Conservation (phyloP, 768 basidiomycete species). For the Trametopsis cervina region DNA sequence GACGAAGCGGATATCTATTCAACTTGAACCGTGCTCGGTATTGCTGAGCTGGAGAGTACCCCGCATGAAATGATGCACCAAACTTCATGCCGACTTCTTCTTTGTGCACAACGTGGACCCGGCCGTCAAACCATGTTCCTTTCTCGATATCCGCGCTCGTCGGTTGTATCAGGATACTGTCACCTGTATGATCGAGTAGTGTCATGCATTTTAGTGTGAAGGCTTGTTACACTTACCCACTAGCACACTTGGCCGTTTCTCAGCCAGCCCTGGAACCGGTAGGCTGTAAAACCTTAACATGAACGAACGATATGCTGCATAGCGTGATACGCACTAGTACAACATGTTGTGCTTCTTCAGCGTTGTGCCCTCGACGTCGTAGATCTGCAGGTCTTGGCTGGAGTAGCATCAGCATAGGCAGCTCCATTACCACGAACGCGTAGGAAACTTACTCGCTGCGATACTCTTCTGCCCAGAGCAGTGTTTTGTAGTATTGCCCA, state of each 20-base stretch:
- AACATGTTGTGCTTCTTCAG: constrained; percentile 30
- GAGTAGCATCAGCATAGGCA: neutral
- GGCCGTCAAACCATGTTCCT: constrained; percentile 30
- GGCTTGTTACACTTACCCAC: constrained; percentile 35
- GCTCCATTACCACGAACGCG: neutral
- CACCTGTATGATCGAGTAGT: constrained; percentile 22
- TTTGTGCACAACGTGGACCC: constrained; percentile 41
- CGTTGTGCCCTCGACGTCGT: constrained; percentile 32
- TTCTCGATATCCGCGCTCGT: constrained; percentile 6
- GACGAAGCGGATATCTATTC: constrained; percentile 44
- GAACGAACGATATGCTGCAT: neutral
- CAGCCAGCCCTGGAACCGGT: constrained; percentile 46
- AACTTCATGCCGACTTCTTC: constrained; percentile 41
- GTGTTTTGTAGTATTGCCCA: constrained; percentile 37
- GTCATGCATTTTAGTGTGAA: neutral
- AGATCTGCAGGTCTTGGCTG: constrained; percentile 27
- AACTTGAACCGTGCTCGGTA: constrained; percentile 52
- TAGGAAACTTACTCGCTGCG: constrained; percentile 19
- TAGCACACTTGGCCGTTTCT: constrained; percentile 52
- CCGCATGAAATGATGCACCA: constrained; percentile 31
- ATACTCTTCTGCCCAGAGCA: constrained; percentile 50
- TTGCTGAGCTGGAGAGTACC: constrained; percentile 27
- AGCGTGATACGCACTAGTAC: constrained; percentile 31
- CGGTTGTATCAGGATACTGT: constrained; percentile 23
- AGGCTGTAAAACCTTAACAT: constrained; percentile 27